Percentiles rank a stretch among this genome's conserved stretches.
Evolutionary conservation across 495 filamentous ascomycete genomes (phyloP).

Genomic region (Aspergillus asperescens): DNA sequence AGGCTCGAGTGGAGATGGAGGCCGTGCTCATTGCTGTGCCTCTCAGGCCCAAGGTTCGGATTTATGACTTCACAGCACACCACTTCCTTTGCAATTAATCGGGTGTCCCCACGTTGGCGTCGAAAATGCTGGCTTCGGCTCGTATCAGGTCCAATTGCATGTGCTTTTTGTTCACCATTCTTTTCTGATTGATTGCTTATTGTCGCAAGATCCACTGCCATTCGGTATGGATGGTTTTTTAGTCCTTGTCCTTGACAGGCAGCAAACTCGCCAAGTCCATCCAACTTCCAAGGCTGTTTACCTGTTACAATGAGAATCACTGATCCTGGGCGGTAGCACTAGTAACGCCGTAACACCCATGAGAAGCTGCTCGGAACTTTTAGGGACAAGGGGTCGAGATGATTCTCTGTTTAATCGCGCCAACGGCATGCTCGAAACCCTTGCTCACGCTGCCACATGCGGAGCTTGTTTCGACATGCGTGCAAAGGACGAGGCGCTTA

Average conservation of each 20-base stretch:
- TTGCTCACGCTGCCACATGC: background rate
- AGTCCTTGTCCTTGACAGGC: no score
- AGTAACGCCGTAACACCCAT: background rate
- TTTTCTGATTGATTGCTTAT: background rate
- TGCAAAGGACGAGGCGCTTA: background rate
- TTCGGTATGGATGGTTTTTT: background rate
- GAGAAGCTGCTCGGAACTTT: background rate
- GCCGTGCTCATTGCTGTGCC: no score
- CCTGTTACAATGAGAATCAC: background rate
- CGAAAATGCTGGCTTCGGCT: background rate
- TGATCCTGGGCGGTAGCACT: background rate
- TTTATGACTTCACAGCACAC: background rate
- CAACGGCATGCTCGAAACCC: conserved; percentile 1
- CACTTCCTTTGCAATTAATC: background rate
- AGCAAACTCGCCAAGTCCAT: no score
- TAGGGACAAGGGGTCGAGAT: background rate
- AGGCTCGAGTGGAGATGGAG: background rate
- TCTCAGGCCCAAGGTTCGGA: conserved; percentile 4
- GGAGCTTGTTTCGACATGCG: conserved; percentile 12
- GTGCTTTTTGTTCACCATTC: background rate
- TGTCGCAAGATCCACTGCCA: background rate
- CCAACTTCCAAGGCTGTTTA: background rate
- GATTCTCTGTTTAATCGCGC: background rate
- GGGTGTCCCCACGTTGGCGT: conserved; percentile 11
- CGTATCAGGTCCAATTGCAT: background rate